Conservation (phyloP, 805 yeast species). For the Cyberlindnera suaveolens region DNA sequence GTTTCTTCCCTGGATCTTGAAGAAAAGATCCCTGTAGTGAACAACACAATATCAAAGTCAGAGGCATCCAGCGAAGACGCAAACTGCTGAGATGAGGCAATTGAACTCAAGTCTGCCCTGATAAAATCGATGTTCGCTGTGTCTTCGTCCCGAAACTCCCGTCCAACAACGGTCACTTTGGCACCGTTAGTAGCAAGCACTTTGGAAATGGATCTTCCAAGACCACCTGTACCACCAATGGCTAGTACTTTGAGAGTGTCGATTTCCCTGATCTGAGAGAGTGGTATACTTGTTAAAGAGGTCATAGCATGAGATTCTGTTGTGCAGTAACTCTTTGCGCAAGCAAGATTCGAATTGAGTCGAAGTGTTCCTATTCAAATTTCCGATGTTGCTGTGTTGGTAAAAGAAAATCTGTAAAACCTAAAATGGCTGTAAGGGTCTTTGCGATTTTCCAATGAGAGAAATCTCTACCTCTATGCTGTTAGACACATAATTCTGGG, state of each 20-base stretch:
- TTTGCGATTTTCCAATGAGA: too few species aligned
- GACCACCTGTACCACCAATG: constrained; percentile 36
- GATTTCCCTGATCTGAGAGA: not conserved
- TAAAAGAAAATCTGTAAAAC: too few species aligned
- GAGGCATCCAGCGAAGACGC: constrained; percentile 21
- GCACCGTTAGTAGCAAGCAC: constrained; percentile 26
- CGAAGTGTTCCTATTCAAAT: too few species aligned
- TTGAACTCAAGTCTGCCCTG: constrained; percentile 29
- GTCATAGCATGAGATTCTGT: not conserved
- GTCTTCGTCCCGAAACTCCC: constrained; percentile 27
- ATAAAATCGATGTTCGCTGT: constrained; percentile 25
- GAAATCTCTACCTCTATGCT: too few species aligned
- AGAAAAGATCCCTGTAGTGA: constrained; percentile 37
- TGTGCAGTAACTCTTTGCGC: not conserved
- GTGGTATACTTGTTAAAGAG: not conserved
- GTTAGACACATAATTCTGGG: too few species aligned
- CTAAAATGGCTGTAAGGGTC: too few species aligned
- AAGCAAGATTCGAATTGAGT: not conserved
- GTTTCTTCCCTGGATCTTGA: constrained; percentile 27
- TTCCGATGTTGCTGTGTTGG: too few species aligned
- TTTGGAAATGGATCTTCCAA: constrained; percentile 29
- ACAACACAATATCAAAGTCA: constrained; percentile 25
- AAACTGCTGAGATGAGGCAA: constrained; percentile 22
- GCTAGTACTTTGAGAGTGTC: constrained; percentile 12
- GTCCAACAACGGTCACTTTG: constrained; percentile 31